A percentile compares a stretch with the other conserved stretches of the same genome.
Evolutionary conservation across 805 yeast species (phyloP).

Genomic region (Lachancea sp.): DNA sequence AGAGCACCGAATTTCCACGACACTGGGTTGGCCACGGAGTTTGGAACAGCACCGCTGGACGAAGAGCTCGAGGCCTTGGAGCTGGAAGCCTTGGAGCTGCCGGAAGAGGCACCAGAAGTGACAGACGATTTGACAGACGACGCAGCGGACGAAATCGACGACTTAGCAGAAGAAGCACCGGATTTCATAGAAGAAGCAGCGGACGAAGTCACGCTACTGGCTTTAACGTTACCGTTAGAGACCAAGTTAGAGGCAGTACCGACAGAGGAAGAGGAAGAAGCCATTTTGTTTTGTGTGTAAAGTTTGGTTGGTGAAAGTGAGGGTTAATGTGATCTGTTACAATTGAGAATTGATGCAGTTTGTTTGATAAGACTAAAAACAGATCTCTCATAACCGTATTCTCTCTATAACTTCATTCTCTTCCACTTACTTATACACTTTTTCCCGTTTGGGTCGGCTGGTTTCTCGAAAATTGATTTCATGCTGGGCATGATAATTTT

Average conservation of each 20-base stretch:
- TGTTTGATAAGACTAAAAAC: too few relatives aligned
- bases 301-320: too few relatives aligned
- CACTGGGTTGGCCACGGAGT: conserved; percentile 32
- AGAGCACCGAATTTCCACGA: conserved; percentile 38
- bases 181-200: background rate
- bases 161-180: background rate
- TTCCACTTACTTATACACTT: background rate
- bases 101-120: conserved; percentile 13
- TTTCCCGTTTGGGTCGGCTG: background rate
- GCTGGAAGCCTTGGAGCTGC: conserved; percentile 8
- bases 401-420: background rate
- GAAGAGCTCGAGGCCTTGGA: conserved; percentile 6
- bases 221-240: conserved; percentile 3
- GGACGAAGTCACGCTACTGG: background rate
- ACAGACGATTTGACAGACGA: conserved; percentile 3
- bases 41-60: conserved; percentile 28
- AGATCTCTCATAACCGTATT: too few relatives aligned
- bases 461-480: background rate
- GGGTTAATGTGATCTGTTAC: too few relatives aligned
- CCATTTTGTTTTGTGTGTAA: background rate
- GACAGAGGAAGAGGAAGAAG: conserved; percentile 13
- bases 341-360: background rate
- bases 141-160: conserved; percentile 4
- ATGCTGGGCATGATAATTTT: too few relatives aligned
- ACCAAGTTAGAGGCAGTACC: conserved; percentile 4